Evolutionary conservation across 441 rosid genomes (phyloP), one percentile per base, ranked within the genome.

Genomic region (Gossypium armourianum): DNA sequence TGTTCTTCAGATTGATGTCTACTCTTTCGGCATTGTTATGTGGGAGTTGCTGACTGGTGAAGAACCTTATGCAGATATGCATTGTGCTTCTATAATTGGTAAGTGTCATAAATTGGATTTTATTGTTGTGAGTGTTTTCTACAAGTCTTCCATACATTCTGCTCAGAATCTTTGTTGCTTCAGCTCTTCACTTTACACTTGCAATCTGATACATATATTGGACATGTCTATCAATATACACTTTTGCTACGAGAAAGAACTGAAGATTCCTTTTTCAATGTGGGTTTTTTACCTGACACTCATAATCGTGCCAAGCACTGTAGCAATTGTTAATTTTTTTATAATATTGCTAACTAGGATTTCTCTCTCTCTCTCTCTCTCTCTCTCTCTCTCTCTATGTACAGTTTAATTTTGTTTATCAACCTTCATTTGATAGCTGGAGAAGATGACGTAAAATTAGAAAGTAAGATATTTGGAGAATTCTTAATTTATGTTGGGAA

Each of bases 11-110:
- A 94, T 94, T 69, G 99, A 94, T 84, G 99, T 94, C 21, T 94
- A 94, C 83, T 94, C 99, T 21, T 94, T 94, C 78, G 99, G 96
- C 64, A 87, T 94, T 71, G 99, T 92, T 58, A 90, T 94, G 99
- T 94, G 97, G 97, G 99, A 94, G 85, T 62, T 94, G 80, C 95
- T 94, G 12, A 92, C 96, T 1, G 99, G 97, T 26, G 92, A 94
- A 70, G 99, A 94, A 81, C 99, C 97, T 69, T 94, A 94, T 80
- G 83, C 96, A 63, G 93, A 88, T 72, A 82, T 88, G 93, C 97
- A 90, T 68, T 88, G 97, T 78, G 97, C 97, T 70, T 88, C 97
- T 59, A 92, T 94, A 80, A 94, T 94, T 49, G 99, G 99, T 92
- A 82, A 84, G 83, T 64, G 52, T 17, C 19, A 12, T 65, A 19